A percentile compares a stretch with the other conserved stretches of the same genome.
Evolutionary conservation across 257 asterid genomes (phyloP).

Genomic region (Lycium ferocissimum): DNA sequence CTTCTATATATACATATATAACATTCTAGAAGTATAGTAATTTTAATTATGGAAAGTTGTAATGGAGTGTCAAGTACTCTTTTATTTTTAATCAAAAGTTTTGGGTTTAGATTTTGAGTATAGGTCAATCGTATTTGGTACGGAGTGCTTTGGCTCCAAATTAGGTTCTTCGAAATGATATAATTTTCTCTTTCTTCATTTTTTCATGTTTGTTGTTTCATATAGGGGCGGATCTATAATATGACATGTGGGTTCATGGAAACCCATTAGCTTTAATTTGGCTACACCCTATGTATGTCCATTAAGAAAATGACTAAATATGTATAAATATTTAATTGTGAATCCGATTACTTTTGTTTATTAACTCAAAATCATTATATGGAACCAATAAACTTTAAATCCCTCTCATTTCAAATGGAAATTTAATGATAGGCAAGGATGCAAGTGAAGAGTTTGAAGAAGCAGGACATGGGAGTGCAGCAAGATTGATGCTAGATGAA

Average conservation of each 20-base stretch:
- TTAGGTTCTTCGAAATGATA: too few species aligned
- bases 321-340: not conserved
- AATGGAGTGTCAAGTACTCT: not conserved
- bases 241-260: not conserved
- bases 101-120: rapidly evolving
- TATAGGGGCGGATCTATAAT: not conserved
- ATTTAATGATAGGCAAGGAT: constrained; percentile 54
- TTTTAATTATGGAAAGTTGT: too few species aligned
- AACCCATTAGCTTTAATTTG: not conserved
- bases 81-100: not conserved
- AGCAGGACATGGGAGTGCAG: constrained; percentile 83
- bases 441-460: constrained; percentile 82
- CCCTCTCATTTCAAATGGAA: not conserved
- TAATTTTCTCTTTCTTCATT: too few species aligned
- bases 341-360: not conserved
- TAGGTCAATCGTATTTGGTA: not conserved
- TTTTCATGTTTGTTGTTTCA: not conserved
- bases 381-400: not conserved
- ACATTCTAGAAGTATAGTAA: too few species aligned
- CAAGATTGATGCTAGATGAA: constrained; percentile 81
- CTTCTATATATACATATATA: too few species aligned
- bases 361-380: not conserved
- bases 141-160: not conserved
- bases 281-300: not conserved
- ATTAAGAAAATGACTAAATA: not conserved